These are phyloP conservation scores for Pulveroboletus ravenelii DNA, from an alignment of 768 basidiomycete genomes.

Conservation along the genomic window DNA sequence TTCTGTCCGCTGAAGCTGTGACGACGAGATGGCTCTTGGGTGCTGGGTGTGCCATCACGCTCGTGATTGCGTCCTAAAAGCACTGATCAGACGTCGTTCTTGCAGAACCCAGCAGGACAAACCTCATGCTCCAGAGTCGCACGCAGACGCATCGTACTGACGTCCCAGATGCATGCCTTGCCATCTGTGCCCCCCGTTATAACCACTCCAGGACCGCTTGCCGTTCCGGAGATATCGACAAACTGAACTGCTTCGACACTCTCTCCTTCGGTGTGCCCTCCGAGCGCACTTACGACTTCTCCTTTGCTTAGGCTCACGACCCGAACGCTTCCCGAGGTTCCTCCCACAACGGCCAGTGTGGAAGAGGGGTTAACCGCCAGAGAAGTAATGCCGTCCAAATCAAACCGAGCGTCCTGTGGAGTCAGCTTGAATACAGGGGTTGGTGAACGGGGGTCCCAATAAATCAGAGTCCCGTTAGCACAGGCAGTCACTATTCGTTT, in stretches of 20 bases:
- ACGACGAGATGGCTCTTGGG: conserved; percentile 76
- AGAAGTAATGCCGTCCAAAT: conserved; percentile 80
- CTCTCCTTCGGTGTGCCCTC: conserved; percentile 81
- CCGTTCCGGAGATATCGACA: conserved; percentile 64
- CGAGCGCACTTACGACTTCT: conserved; percentile 70
- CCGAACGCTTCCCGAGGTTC: conserved; percentile 78
- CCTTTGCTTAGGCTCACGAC: conserved; percentile 86
- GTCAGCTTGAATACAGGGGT: conserved; percentile 79
- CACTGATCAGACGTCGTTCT: conserved; percentile 2
- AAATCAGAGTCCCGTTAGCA: conserved; percentile 73
- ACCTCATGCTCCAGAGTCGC: conserved; percentile 82
- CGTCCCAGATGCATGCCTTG: conserved; percentile 92
- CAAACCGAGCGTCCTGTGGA: conserved; percentile 65
- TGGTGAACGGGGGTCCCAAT: conserved; percentile 86
- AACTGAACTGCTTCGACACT: conserved; percentile 86
- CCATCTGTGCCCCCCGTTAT: conserved; percentile 92
- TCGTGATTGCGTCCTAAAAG: conserved; percentile 80
- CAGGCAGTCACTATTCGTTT: conserved; percentile 89
- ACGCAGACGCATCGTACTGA: conserved; percentile 78
- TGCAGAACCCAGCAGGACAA: conserved; percentile 17
- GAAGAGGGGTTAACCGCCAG: conserved; percentile 82
- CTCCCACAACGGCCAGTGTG: conserved; percentile 88
- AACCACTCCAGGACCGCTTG: conserved; percentile 49
- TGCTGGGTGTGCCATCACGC: conserved; percentile 65
- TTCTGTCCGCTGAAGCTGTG: conserved; percentile 83